Conservation (phyloP, 805 yeast species). For the Metschnikowia arizonensis region DNA sequence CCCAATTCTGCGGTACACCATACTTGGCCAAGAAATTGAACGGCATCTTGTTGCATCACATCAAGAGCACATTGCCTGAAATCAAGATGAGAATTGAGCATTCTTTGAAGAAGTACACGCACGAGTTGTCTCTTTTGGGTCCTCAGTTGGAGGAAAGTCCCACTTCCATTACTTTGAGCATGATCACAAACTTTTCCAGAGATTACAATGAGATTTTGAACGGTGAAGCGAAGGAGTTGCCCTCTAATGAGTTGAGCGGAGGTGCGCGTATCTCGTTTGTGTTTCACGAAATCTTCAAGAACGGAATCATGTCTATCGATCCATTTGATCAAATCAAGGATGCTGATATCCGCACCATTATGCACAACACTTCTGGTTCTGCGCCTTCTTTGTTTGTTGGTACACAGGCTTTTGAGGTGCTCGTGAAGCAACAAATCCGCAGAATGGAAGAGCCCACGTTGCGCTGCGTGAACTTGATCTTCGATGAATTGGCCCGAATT, state of each 20-base stretch:
- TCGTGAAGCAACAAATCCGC: conserved; percentile 69
- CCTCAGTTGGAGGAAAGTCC: conserved; percentile 89
- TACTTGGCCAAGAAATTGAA: conserved; percentile 89
- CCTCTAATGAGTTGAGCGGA: conserved; percentile 88
- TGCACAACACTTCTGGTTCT: conserved; percentile 95
- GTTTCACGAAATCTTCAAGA: conserved; percentile 91
- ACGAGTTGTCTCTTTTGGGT: conserved; percentile 70
- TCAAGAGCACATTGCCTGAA: conserved; percentile 66
- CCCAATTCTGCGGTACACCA: conserved; percentile 98
- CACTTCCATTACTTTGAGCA: conserved; percentile 80
- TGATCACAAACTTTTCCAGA: conserved; percentile 88
- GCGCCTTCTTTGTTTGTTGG: conserved; percentile 95
- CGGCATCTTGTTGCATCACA: conserved; percentile 83
- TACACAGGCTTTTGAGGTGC: conserved; percentile 93
- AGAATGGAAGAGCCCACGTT: conserved; percentile 92
- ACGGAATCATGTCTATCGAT: conserved; percentile 86
- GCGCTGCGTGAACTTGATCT: conserved; percentile 83
- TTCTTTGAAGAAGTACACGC: conserved; percentile 73
- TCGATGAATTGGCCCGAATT: conserved; percentile 92
- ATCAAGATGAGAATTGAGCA: conserved; percentile 86
- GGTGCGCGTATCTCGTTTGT: conserved; percentile 98
- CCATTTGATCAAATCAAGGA: conserved; percentile 97
- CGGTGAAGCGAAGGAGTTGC: conserved; percentile 88
- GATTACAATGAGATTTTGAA: conserved; percentile 88
- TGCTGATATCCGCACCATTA: conserved; percentile 91